Base-by-base conservation (phyloP, 129 eudicot genomes). In the Helianthus annuus region DNA sequence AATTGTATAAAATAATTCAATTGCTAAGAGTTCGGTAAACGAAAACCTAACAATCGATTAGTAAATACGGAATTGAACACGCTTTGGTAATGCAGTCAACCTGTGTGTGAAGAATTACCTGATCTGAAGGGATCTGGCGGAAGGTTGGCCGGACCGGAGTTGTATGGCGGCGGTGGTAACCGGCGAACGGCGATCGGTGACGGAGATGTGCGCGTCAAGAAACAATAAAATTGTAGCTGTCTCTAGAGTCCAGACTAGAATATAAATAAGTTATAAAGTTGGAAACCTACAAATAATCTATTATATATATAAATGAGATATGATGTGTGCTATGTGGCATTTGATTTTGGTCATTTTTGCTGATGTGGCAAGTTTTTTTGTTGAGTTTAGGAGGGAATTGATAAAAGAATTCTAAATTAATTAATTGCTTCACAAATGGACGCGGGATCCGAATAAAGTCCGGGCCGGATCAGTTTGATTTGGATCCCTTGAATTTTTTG, bases 41-140 rank as follows among this genome's bases (percentile, higher is more conserved):
- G 10, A 24, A 69, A 48, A 39, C 81, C 48, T 38, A 70, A 16
- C 66, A 61, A 69, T 51, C 29, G 38, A 9, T 51, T 8, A 78
- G 65, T 60, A 78, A 53, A 70, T 56, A 61, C 65, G 56, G 60
- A 78, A 63, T 78, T 66, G 56, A 63, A 3, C 48, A 52, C 22
- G 42, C 13, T 70, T 64, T 4, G 66, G 39, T 63, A 40, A 53
- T 70, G 66, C 16, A 19, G 52, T 52, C 59, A 12, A 27, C 32
- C 44, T 15, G 4, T 45, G 34, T 58, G 70, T 19, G 52, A 57
- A 67, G 39, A 70, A 49, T 64, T 32, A 78, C 82, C 82, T 78
- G 82, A 78, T 78, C 77, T 65, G 73, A 78, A 27, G 24, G 68
- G 82, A 71, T 78, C 82, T 78, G 27, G 68, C 12, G 3, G 22